These are phyloP conservation scores for Gyromitra esculenta DNA, from an alignment of 2,329 filamentous ascomycete species.

Conservation along the genomic window DNA sequence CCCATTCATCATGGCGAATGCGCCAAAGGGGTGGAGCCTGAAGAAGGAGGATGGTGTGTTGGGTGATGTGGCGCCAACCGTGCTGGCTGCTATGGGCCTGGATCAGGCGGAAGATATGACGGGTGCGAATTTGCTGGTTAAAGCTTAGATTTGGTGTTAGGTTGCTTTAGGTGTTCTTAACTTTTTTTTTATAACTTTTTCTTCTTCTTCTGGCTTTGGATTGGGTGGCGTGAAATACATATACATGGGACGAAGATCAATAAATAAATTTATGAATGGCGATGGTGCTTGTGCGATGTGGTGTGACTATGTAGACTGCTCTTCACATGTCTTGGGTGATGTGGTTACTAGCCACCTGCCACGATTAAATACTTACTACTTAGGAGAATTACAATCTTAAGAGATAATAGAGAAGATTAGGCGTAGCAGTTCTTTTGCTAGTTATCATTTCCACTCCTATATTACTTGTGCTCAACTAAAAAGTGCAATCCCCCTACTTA, in stretches of 20 bases:
- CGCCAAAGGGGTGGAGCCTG: slow-evolving; percentile 86
- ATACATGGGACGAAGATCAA: slow-evolving; percentile 1
- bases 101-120: slow-evolving; percentile 92
- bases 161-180: background rate
- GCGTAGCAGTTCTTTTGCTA: too few relatives aligned
- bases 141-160: slow-evolving; percentile 65
- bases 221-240: background rate
- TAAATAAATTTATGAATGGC: background rate
- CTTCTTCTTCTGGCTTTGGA: background rate
- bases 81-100: slow-evolving; percentile 90
- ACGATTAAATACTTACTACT: too few relatives aligned
- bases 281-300: too few relatives aligned
- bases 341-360: too few relatives aligned
- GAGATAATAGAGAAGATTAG: too few relatives aligned
- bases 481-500: too few relatives aligned
- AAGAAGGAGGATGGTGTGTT: slow-evolving; percentile 83
- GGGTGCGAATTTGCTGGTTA: slow-evolving; percentile 82
- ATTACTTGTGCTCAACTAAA: too few relatives aligned
- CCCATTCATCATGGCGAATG: slow-evolving; percentile 97
- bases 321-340: too few relatives aligned
- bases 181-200: background rate
- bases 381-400: too few relatives aligned
- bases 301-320: too few relatives aligned
- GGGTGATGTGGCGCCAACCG: slow-evolving; percentile 94
- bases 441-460: too few relatives aligned